Evolutionary conservation across 2,329 filamentous ascomycete genomes (phyloP).

Genomic region (Exophiala oligosperma): DNA sequence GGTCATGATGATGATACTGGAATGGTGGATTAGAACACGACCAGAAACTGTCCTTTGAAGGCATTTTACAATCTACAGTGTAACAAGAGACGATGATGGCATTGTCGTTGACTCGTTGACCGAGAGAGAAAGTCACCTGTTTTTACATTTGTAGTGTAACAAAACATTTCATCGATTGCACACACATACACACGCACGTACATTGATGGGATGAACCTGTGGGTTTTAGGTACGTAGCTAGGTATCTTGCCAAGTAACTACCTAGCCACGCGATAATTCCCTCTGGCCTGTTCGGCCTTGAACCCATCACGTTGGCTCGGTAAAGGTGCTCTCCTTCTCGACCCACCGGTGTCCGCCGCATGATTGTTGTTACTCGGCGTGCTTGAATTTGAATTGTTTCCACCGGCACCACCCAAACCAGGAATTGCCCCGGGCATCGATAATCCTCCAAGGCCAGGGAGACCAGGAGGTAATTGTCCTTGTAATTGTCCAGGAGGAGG

Average conservation of each 20-base stretch:
- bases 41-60: too few species aligned
- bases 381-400: conserved; percentile 36
- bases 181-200: too few species aligned
- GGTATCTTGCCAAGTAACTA: conserved; percentile 15
- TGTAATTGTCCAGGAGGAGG: conserved; percentile 39
- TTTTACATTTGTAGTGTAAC: too few species aligned
- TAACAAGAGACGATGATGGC: too few species aligned
- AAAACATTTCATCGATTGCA: too few species aligned
- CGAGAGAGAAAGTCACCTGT: too few species aligned
- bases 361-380: conserved; percentile 37
- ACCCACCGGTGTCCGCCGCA: conserved; percentile 29
- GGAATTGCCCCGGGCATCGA: conserved; percentile 30
- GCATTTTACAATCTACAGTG: too few species aligned
- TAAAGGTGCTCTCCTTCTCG: conserved; percentile 62
- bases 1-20: conserved; percentile 1
- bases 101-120: too few species aligned
- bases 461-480: conserved; percentile 16
- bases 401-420: conserved; percentile 14
- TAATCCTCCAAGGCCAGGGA: conserved; percentile 45
- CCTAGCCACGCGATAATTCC: conserved; percentile 48
- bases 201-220: too few species aligned
- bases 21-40: not conserved
- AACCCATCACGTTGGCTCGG: conserved; percentile 84
- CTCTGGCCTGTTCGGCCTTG: conserved; percentile 69
- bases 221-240: too few species aligned